Percentiles rank a stretch among this genome's conserved stretches.
These are phyloP conservation scores for Trichophyton rubrum DNA, from an alignment of 2,329 filamentous ascomycete species.

Conservation along the genomic window DNA sequence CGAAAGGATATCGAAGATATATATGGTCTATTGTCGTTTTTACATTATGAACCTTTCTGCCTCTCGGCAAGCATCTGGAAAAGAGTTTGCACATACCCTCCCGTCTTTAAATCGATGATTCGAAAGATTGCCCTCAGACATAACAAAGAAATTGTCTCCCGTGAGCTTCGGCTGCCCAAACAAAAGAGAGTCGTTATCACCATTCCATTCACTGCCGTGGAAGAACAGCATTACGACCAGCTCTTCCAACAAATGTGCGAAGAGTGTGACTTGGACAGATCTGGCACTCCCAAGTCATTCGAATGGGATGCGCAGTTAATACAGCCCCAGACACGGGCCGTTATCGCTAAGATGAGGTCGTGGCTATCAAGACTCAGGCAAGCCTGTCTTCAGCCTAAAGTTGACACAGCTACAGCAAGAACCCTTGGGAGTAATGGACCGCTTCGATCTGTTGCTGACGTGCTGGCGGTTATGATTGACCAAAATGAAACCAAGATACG, in stretches of 20 bases:
- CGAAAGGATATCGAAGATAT: conserved; percentile 68
- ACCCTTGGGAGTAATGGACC: conserved; percentile 55
- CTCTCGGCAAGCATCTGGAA: conserved; percentile 54
- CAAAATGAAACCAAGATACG: conserved; percentile 58
- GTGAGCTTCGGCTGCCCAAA: conserved; percentile 64
- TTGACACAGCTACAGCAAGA: conserved; percentile 55
- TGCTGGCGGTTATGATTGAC: conserved; percentile 83
- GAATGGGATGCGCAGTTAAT: conserved; percentile 50
- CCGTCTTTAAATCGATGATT: conserved; percentile 58
- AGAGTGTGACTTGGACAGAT: conserved; percentile 50
- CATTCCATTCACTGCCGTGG: conserved; percentile 77
- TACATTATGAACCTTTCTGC: conserved; percentile 65
- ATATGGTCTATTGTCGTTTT: conserved; percentile 66
- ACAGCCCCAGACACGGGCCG: conserved; percentile 27
- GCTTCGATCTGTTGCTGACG: conserved; percentile 70
- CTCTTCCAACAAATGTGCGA: conserved; percentile 65
- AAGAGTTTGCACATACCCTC: conserved; percentile 50
- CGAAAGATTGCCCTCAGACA: conserved; percentile 64
- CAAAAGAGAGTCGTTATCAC: conserved; percentile 82
- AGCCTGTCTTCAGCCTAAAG: conserved; percentile 73
- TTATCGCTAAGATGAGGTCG: conserved; percentile 59
- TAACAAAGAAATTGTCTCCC: conserved; percentile 66
- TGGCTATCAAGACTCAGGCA: conserved; percentile 71
- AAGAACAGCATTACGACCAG: conserved; percentile 75
- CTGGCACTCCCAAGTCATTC: conserved; percentile 49